Base-by-base conservation (phyloP, 345 rosid genomes). In the Hypericum perforatum region DNA sequence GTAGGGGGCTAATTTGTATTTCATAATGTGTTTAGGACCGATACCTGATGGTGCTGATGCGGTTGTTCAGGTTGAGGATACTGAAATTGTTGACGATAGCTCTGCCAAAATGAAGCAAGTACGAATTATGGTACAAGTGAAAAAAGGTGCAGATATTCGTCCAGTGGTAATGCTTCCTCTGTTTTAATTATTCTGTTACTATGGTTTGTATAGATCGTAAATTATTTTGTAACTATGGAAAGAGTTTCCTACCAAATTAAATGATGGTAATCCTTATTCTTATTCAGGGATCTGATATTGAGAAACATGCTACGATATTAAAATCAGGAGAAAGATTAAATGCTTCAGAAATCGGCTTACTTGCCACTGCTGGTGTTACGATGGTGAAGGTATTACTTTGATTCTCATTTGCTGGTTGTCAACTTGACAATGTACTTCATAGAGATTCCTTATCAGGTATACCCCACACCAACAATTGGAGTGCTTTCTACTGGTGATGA, bases 11-110 rank as follows among this genome's bases (percentile, higher is more conserved):
- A 4, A 22, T 22, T 22, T 22, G 11, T 46, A 29, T 54, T 50
- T 59, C 13, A 32, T 9, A 43, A 63, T 37, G 57, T 47, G 32
- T 38, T 41, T 63, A 88, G 97, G 98, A 57, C 96, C 94, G 36
- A 88, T 88, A 51, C 97, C 98, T 12, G 86, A 92, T 74, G 94
- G 97, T 51, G 98, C 98, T 9, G 95, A 88, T 75, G 91, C 95
- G 52, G 96, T 92, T 62, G 82, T 92, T 67, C 98, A 92, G 79
- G 95, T 92, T 49, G 98, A 92, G 76, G 82, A 88, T 68, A 83
- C 97, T 55, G 63, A 76, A 71, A 66, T 69, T 56, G 57, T 78
- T 51, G 63, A 61, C 37, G 73, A 61, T 56, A 53, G 58, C 64
- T 53, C 69, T 48, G 48, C 13, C 60, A 75, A 56, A 61, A 39